These are phyloP conservation scores for Filosporella fistucella DNA, from an alignment of 495 filamentous ascomycete genomes.

Conservation along the genomic window DNA sequence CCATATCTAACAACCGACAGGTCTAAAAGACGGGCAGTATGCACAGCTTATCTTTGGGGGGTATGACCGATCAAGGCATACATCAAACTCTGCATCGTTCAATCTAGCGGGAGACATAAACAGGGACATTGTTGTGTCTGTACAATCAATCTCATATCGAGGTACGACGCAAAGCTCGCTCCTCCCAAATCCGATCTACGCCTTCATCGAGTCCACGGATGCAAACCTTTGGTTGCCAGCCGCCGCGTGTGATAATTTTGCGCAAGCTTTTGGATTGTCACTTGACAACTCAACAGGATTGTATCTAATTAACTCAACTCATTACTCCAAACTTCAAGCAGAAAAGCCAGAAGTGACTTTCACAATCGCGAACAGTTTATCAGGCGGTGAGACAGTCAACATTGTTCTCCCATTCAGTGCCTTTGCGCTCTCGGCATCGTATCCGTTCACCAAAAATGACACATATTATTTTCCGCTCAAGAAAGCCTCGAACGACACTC, in stretches of 20 bases:
- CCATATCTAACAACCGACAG: conserved; percentile 22
- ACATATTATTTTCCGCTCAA: conserved; percentile 48
- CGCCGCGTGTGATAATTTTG: conserved; percentile 46
- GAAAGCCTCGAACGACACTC: conserved; percentile 44
- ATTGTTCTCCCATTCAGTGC: conserved; percentile 43
- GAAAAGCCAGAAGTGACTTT: conserved; percentile 47
- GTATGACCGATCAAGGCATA: conserved; percentile 46
- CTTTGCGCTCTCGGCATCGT: conserved; percentile 42
- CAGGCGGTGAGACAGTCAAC: conserved; percentile 38
- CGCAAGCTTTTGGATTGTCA: conserved; percentile 44
- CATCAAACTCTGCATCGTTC: conserved; percentile 40
- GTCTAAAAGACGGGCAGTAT: conserved; percentile 40
- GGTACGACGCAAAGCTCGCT: conserved; percentile 18
- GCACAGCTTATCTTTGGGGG: conserved; percentile 52
- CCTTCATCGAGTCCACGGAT: conserved; percentile 50
- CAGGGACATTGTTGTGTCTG: conserved; percentile 43
- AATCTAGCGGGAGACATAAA: conserved; percentile 33
- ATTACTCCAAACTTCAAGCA: conserved; percentile 34
- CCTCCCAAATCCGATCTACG: conserved; percentile 27
- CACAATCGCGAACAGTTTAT: conserved; percentile 34
- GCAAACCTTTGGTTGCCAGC: conserved; percentile 52
- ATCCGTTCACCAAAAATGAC: conserved; percentile 32
- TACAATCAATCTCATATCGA: conserved; percentile 39
- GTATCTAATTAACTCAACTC: conserved; percentile 47
- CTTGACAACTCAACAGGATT: conserved; percentile 39